These are phyloP conservation scores for Cornus kousa DNA, from an alignment of 148 eudicot species.

Conservation along the genomic window DNA sequence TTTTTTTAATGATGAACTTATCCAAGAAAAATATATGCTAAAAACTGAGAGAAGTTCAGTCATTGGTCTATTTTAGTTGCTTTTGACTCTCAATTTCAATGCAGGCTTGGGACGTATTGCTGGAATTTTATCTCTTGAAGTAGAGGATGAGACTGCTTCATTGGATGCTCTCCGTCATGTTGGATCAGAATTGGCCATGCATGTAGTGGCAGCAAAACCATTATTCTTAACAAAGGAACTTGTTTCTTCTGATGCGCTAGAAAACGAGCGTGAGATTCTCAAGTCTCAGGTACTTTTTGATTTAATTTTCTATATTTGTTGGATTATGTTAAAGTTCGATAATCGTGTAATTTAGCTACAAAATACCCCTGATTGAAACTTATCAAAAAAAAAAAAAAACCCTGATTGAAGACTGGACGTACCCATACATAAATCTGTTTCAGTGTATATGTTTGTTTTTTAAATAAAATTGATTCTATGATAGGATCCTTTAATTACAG, in stretches of 20 bases:
- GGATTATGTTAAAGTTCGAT: too few species aligned
- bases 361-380: not conserved
- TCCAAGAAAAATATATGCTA: too few species aligned
- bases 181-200: constrained; percentile 97
- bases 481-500: too few species aligned
- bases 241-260: constrained; percentile 75
- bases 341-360: not conserved
- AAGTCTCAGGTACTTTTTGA: constrained; percentile 71
- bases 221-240: constrained; percentile 72
- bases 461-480: too few species aligned
- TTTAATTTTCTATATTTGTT: not conserved
- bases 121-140: constrained; percentile 79
- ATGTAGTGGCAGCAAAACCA: constrained; percentile 90
- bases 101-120: constrained; percentile 96
- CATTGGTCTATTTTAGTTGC: constrained; percentile 4
- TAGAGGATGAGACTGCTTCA: constrained; percentile 67
- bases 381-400: too few species aligned
- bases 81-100: constrained; percentile 6
- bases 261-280: constrained; percentile 81
- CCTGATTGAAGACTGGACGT: not conserved
- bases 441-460: too few species aligned
- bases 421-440: not conserved
- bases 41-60: not conserved
- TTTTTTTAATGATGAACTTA: too few species aligned
- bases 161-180: constrained; percentile 58